Evolutionary conservation across 169 alveolate species (phyloP), one percentile per base, ranked within the genome.

Genomic region (Plasmodium relictum): DNA sequence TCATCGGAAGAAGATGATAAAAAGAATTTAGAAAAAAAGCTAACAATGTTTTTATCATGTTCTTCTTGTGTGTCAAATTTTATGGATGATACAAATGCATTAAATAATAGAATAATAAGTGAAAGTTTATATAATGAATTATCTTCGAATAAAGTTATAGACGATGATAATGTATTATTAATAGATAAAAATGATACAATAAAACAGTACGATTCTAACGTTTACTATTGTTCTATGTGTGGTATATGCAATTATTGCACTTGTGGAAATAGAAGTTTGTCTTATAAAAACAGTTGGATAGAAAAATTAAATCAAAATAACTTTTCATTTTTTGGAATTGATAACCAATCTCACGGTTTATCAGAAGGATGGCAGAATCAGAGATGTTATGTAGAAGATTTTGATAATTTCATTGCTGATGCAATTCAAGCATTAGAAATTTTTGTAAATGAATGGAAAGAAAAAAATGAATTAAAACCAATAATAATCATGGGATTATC

Each of bases 271-370:
- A 62, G 88, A 45, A 76, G 93, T 31, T 85, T 91, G 18, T 66
- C 88, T 1, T 91, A 93, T 83, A 93, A 93, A 65, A 94, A 94
- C 37, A 88, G 94, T 61, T 93, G 93, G 90, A 72, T 93, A 8
- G 90, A 93, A 42, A 88, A 66, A 52, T 69, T 93, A 20, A 93
- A 93, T 62, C 56, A 91, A 20, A 72, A 91, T 42, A 91, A 92
- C 7, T 93, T 85, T 72, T 80, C 91, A 0, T 88, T 88, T 52
- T 91, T 91, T 42, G 94, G 94, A 0, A 88, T 93, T 16, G 96
- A 93, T 65, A 93, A 74, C 26, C 96, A 93, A 59, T 91, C 95
- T 3, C 94, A 91, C 18, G 96, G 96, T 14, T 31, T 93, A 68
- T 93, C 96, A 12, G 95, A 92, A 70, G 94, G 94, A 8, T 26